These are phyloP conservation scores for Vigna hirtella DNA, from an alignment of 306 rosid genomes.

Conservation along the genomic window DNA sequence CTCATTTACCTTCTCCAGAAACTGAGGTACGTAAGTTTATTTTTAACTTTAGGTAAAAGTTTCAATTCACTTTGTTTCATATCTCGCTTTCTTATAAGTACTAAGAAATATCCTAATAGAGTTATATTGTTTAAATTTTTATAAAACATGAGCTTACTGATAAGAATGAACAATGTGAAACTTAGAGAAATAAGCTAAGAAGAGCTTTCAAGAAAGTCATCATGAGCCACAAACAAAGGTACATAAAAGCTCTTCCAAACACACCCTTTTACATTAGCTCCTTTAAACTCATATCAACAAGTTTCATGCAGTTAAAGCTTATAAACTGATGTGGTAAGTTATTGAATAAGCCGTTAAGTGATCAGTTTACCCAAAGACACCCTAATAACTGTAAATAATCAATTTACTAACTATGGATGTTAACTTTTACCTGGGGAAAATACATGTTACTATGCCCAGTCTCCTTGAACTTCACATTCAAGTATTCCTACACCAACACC, in stretches of 20 bases:
- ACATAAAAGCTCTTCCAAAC: neutral
- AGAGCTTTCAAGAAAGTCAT: neutral
- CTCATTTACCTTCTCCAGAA: neutral
- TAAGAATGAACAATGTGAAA: neutral
- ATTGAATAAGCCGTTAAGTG: neutral
- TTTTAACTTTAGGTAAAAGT: neutral
- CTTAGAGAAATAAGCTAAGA: neutral
- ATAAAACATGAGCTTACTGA: neutral
- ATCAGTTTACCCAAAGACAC: neutral
- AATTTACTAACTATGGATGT: neutral
- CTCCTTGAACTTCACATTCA: slow-evolving; percentile 92
- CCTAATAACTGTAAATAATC: neutral
- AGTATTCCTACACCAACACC: slow-evolving; percentile 64
- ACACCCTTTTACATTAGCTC: neutral
- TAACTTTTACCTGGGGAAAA: slow-evolving; percentile 80
- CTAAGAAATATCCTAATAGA: neutral
- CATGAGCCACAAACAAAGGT: neutral
- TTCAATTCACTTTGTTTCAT: neutral
- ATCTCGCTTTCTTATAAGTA: neutral
- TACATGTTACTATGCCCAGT: slow-evolving; percentile 97
- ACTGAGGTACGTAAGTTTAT: no score
- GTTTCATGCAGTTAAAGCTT: neutral
- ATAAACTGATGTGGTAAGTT: neutral
- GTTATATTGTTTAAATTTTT: neutral
- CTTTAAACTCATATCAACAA: neutral